Conservation (phyloP, 2,329 filamentous ascomycete genomes). For the Orbilia ellipsospora region DNA sequence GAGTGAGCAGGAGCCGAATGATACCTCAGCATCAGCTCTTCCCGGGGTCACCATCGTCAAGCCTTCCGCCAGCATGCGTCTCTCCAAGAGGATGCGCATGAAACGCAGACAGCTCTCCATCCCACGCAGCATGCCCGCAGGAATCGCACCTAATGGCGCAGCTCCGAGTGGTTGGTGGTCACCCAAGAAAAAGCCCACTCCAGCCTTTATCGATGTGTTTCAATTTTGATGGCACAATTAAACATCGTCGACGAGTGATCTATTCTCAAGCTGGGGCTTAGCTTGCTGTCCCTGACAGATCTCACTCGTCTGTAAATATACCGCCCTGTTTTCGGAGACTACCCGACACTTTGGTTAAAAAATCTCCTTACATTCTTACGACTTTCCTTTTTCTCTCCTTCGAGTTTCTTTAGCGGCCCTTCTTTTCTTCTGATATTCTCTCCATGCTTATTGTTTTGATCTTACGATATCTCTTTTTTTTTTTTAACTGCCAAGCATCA, state of each 20-base stretch:
- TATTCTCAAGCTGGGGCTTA: conserved; percentile 33
- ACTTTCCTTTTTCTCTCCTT: conserved; percentile 24
- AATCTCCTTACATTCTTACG: conserved; percentile 31
- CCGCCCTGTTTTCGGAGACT: conserved; percentile 30
- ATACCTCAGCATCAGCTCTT: conserved; percentile 3
- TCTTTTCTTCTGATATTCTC: conserved; percentile 14
- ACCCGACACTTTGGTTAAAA: conserved; percentile 41
- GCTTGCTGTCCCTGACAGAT: conserved; percentile 47
- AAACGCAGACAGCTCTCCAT: conserved; percentile 52
- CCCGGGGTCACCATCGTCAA: conserved; percentile 49
- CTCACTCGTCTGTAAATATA: conserved; percentile 48
- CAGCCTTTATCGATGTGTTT: conserved; percentile 54
- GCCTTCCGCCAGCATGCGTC: conserved; percentile 50
- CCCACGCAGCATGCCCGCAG: conserved; percentile 47
- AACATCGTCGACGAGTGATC: conserved; percentile 8
- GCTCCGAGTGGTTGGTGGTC: conserved; percentile 41
- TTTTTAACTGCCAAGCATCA: conserved; percentile 16
- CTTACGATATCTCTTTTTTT: conserved; percentile 33
- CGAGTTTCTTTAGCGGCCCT: conserved; percentile 50
- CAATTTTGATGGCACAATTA: conserved; percentile 42
- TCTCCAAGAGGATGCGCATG: conserved; percentile 54
- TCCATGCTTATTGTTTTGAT: conserved; percentile 13
- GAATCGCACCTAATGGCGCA: conserved; percentile 6
- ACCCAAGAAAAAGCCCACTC: conserved; percentile 40
- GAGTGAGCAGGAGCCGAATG: conserved; percentile 31